Percentiles rank a stretch among this genome's conserved stretches.
Evolutionary conservation across 2,329 filamentous ascomycete species (phyloP).

Genomic region (Rhynchosporium graminicola): DNA sequence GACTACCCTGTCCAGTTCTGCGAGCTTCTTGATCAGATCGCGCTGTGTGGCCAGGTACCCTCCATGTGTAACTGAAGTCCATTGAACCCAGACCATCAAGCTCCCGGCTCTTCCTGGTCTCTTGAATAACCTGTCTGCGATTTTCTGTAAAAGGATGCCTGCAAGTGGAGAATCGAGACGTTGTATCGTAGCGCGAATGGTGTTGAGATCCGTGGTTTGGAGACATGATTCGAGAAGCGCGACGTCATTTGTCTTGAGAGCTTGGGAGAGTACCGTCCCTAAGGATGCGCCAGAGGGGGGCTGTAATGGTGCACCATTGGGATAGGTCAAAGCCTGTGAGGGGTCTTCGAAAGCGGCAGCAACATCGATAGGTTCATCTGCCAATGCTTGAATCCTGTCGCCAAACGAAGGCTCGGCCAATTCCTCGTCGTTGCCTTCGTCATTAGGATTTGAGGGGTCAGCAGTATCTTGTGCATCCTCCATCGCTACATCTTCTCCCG

Average conservation of each 20-base stretch:
- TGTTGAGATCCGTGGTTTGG: conserved; percentile 72
- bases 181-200: conserved; percentile 86
- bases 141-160: conserved; percentile 73
- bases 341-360: conserved; percentile 55
- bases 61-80: conserved; percentile 89
- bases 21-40: conserved; percentile 77
- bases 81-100: conserved; percentile 94
- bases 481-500: conserved; percentile 42
- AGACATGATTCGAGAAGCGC: conserved; percentile 91
- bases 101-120: conserved; percentile 86
- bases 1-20: conserved; percentile 80
- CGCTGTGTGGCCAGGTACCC: conserved; percentile 85
- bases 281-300: conserved; percentile 74
- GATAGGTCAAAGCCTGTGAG: conserved; percentile 30
- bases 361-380: conserved; percentile 76
- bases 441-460: conserved; percentile 39
- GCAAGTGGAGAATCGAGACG: conserved; percentile 85
- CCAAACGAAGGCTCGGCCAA: conserved; percentile 71
- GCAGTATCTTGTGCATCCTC: conserved; percentile 41
- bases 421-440: conserved; percentile 40
- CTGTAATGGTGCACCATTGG: conserved; percentile 32
- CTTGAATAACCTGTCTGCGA: conserved; percentile 83
- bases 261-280: conserved; percentile 89
- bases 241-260: conserved; percentile 87
- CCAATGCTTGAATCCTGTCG: conserved; percentile 73